phyloP scores from a whole-genome alignment of 2,329 filamentous ascomycete species.

The Penicillium sp. region DNA sequence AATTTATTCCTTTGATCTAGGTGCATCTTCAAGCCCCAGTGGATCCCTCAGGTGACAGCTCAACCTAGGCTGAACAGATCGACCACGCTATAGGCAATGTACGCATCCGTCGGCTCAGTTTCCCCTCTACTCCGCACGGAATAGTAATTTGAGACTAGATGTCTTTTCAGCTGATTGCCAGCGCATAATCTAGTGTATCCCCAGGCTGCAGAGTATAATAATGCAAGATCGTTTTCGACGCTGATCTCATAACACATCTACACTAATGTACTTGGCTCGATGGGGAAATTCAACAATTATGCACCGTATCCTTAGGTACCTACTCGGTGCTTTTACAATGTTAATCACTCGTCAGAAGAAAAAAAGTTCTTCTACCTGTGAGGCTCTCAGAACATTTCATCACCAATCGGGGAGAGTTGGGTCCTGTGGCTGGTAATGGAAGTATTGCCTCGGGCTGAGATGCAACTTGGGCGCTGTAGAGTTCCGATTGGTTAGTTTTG shows the following conservation, averaged over 20 bases:
- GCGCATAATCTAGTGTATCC: neutral
- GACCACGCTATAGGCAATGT: slow-evolving; percentile 2
- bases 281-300: neutral
- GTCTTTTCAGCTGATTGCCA: slow-evolving; percentile 1
- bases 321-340: neutral
- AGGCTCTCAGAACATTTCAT: neutral
- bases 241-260: neutral
- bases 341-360: neutral
- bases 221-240: neutral
- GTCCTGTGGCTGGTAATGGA: neutral
- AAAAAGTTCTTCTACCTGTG: neutral
- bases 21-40: slow-evolving; percentile 7
- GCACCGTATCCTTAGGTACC: neutral
- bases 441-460: slow-evolving; percentile 5
- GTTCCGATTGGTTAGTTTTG: slow-evolving; percentile 2
- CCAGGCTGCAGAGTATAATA: neutral
- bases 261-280: neutral
- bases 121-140: neutral
- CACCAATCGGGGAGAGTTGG: neutral
- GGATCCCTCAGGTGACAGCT: slow-evolving; percentile 2
- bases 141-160: neutral
- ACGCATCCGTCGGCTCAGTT: slow-evolving; percentile 1
- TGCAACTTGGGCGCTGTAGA: neutral
- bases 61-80: slow-evolving; percentile 4
- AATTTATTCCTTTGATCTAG: neutral